phyloP scores from a whole-genome alignment of 2,329 filamentous ascomycete species.

The Paecilomyces niveus region DNA sequence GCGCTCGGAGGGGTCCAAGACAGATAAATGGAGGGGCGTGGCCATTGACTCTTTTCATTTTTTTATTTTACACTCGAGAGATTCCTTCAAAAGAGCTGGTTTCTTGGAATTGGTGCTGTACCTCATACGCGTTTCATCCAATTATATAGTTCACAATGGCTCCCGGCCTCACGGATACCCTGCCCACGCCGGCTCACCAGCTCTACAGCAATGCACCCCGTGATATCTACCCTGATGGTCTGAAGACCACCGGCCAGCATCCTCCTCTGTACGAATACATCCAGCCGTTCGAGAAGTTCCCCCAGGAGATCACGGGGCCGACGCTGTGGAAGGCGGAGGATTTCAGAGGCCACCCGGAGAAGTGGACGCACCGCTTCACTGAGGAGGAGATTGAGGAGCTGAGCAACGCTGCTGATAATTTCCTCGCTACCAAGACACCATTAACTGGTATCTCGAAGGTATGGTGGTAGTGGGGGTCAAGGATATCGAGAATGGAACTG shows the following conservation, averaged over 20 bases:
- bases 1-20: not conserved
- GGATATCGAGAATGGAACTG: not conserved
- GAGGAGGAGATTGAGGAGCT: conserved; percentile 61
- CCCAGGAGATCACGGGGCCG: conserved; percentile 60
- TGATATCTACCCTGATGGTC: conserved; percentile 55
- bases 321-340: conserved; percentile 67
- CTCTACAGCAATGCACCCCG: conserved; percentile 29
- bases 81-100: not conserved
- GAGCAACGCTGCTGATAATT: conserved; percentile 58
- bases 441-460: conserved; percentile 65
- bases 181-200: conserved; percentile 31
- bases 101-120: not conserved
- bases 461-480: not conserved
- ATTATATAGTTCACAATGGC: conserved; percentile 21
- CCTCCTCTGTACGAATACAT: conserved; percentile 59
- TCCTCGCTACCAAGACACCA: conserved; percentile 57
- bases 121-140: not conserved
- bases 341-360: conserved; percentile 55
- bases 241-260: conserved; percentile 66
- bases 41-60: not conserved
- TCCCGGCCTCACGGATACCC: conserved; percentile 31
- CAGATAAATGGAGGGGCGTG: not conserved
- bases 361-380: conserved; percentile 67
- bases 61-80: not conserved
- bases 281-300: conserved; percentile 63